Base-by-base conservation (phyloP, 371 early-diverging fungal genomes). In the Apophysomyces variabilis region DNA sequence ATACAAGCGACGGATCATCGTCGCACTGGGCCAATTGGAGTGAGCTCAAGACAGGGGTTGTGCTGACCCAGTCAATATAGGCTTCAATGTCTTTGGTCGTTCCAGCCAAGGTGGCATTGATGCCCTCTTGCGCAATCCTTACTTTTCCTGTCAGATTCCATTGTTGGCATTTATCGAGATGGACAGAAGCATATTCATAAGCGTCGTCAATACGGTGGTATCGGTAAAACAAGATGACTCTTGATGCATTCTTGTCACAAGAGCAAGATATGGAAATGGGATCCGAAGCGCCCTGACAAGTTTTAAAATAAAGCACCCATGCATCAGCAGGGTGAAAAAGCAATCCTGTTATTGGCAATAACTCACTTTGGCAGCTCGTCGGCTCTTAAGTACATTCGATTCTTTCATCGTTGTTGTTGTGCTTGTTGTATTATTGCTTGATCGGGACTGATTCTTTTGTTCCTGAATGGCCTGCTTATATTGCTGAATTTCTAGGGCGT, bases 91-190 rank as follows among this genome's bases (percentile, higher is more conserved):
- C 78, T 1, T 58, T 38, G 13, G 72, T 66, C 5, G 67, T 37
- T 8, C 92, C 92, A 7, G 89, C 88, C 56, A 90, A 64, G 0
- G 92, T 92, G 11, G 82, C 83, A 71, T 92, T 92, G 69, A 89
- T 75, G 7, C 92, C 92, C 63, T 92, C 92, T 0, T 44, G 54
- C 0, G 86, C 82, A 18, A 92, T 68, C 16, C 88, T 85, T 37
- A 92, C 78, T 66, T 92, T 92, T 7, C 92, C 92, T 16, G 78
- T 78, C 54, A 91, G 74, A 7, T 64, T 68, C 12, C 78, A 65
- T 7, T 71, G 66, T 38, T 14, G 61, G 26, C 78, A 72, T 45
- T 78, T 66, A 4, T 66, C 13, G 21, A 82, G 76, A 61, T 87
- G 85, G 8, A 75, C 64, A 4, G 73, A 59, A 5, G 86, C 85